These are phyloP conservation scores for Hypoxylon sp. DNA, from an alignment of 2,329 filamentous ascomycete species.

Conservation along the genomic window DNA sequence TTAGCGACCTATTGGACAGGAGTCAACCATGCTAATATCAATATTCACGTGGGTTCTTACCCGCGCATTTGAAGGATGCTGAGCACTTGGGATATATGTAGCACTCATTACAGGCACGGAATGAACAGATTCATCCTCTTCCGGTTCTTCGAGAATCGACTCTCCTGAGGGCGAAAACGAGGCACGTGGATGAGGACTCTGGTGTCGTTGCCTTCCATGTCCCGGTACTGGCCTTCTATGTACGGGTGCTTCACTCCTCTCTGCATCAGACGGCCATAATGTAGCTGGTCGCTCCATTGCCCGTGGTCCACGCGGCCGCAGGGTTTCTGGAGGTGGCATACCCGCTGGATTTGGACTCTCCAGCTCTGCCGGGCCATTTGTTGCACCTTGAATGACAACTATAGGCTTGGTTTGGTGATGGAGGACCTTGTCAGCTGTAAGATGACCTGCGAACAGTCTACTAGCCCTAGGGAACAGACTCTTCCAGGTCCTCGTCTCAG, in stretches of 20 bases:
- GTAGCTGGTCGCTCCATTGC: neutral
- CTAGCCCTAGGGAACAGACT: neutral
- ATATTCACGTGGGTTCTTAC: neutral
- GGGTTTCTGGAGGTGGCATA: neutral
- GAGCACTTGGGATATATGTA: neutral
- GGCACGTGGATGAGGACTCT: neutral
- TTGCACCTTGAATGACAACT: neutral
- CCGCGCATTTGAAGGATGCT: neutral
- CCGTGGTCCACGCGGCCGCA: neutral
- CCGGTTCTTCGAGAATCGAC: neutral
- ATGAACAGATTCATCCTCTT: neutral
- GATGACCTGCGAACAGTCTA: conserved; percentile 5
- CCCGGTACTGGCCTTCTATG: neutral
- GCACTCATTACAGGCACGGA: neutral
- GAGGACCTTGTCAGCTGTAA: neutral
- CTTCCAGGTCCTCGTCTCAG: conserved; percentile 1
- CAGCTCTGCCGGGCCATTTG: conserved; percentile 7
- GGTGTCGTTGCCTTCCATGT: neutral
- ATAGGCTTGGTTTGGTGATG: neutral
- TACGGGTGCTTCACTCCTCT: neutral
- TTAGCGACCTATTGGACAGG: neutral
- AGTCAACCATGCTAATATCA: neutral
- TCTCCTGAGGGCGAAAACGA: neutral
- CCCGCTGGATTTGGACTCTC: neutral
- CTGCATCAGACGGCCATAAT: neutral